Base-by-base conservation (phyloP, 345 rosid genomes). In the Camelina neglecta region DNA sequence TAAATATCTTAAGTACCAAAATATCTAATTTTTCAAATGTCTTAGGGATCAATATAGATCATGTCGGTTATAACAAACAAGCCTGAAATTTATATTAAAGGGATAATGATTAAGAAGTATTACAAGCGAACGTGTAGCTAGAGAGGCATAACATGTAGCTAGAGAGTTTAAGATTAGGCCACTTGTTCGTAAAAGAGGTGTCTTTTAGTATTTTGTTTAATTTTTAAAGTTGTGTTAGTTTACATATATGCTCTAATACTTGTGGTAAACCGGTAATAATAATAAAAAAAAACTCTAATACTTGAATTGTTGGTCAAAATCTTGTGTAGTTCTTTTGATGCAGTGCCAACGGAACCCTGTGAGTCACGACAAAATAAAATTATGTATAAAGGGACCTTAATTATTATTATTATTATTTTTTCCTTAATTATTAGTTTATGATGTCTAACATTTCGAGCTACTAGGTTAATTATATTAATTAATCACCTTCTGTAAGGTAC, bases 361-460 rank as follows among this genome's bases (percentile, higher is more conserved):
- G 5, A 31, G 16, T 16, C 50, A 18, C 58, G 45, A 51, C 60
- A 35, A 67, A 20, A 60, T 39, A 39, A 38, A 24, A 6, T 5
- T 5, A 31, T 24, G 26, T 23, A 54, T 18, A 49, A 50, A 6
- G 2, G 4, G 3, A 20, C 29, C 6, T 47, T 29, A 21, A 21
- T 65, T 64, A 16, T 29, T 11, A 47, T 65, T 64, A 16, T 29
- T 11, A 47, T 65, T 64, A 16, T 29, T 11, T n/a, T n/a, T n/a
- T n/a, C 29, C 6, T 47, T 29, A 21, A 21, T 65, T 64, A 16
- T 29, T 11, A 47, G 57, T 65, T n/a, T 3, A 29, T 29, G 4
- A 33, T 65, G 26, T 65, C 58, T 49, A 49, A 49, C 31, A 33
- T 18, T 33, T 31, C 2, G 59, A 65, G 33, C 31, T 15, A 47